These are phyloP conservation scores for Fusarium begoniae DNA, from an alignment of 2,329 filamentous ascomycete species.

Conservation along the genomic window DNA sequence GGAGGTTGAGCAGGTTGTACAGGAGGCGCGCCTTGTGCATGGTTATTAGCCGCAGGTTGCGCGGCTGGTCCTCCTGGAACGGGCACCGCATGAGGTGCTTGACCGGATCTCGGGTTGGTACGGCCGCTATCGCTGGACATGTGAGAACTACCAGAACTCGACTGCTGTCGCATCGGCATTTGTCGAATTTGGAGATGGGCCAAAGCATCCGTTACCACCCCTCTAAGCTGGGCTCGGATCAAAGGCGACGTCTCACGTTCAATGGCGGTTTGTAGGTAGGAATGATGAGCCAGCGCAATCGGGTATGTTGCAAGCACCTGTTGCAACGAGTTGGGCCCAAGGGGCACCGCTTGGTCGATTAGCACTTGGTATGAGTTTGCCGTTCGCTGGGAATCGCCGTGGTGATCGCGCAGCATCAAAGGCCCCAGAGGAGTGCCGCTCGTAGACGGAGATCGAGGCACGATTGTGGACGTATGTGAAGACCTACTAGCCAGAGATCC, in stretches of 20 bases:
- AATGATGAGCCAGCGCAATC: conserved; percentile 58
- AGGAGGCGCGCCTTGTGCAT: conserved; percentile 36
- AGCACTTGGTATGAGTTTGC: conserved; percentile 58
- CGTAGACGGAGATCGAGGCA: conserved; percentile 13
- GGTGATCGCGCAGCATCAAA: conserved; percentile 38
- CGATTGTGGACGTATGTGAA: conserved; percentile 4
- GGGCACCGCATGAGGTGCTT: not conserved
- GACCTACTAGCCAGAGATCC: conserved; percentile 10
- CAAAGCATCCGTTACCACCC: conserved; percentile 58
- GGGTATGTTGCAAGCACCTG: conserved; percentile 59
- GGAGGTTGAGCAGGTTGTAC: conserved; percentile 20
- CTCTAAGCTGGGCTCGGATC: conserved; percentile 58
- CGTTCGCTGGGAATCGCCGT: conserved; percentile 43
- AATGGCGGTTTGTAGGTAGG: conserved; percentile 60
- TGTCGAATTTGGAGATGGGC: conserved; percentile 58
- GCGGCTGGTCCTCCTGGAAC: not conserved
- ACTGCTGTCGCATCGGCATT: conserved; percentile 38
- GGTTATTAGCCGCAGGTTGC: conserved; percentile 25
- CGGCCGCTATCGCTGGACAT: conserved; percentile 5
- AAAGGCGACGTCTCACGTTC: conserved; percentile 61
- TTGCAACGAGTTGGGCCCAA: conserved; percentile 58
- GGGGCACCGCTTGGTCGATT: conserved; percentile 63
- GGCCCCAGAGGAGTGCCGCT: conserved; percentile 17
- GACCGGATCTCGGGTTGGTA: conserved; percentile 4
- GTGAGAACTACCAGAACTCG: conserved; percentile 6